Percentiles rank a stretch among this genome's conserved stretches.
These are phyloP conservation scores for Intubia oerlemansii DNA, from an alignment of 2,329 filamentous ascomycete genomes.

Conservation along the genomic window DNA sequence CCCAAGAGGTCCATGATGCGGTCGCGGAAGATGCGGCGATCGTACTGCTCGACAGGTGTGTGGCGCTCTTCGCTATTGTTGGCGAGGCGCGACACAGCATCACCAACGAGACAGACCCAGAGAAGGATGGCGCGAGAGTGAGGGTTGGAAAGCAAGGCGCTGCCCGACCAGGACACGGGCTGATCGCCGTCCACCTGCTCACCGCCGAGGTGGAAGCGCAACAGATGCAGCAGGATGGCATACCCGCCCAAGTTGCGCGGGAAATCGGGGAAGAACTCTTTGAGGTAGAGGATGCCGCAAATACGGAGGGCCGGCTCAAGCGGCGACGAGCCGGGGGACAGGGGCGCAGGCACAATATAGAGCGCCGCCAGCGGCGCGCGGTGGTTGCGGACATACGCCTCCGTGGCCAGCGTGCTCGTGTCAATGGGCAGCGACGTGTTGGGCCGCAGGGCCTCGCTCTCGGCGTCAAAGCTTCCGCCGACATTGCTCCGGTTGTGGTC, in stretches of 20 bases:
- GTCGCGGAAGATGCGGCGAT: slow-evolving; percentile 10
- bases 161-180: neutral
- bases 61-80: slow-evolving; percentile 10
- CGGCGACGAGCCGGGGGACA: slow-evolving; percentile 2
- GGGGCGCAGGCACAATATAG: slow-evolving; percentile 4
- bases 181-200: too few species aligned
- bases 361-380: slow-evolving; percentile 6
- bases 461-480: too few species aligned
- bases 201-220: slow-evolving; percentile 9
- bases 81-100: slow-evolving; percentile 10
- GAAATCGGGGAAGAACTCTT: slow-evolving; percentile 14
- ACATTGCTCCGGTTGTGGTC: too few species aligned
- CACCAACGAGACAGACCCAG: slow-evolving; percentile 12
- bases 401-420: slow-evolving; percentile 5
- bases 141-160: neutral
- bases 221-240: slow-evolving; percentile 11
- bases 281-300: slow-evolving; percentile 12
- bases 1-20: slow-evolving; percentile 8
- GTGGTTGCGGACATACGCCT: slow-evolving; percentile 10
- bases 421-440: slow-evolving; percentile 7
- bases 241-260: slow-evolving; percentile 14
- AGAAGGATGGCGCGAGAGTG: slow-evolving; percentile 9
- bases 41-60: slow-evolving; percentile 7
- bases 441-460: neutral
- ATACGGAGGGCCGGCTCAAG: slow-evolving; percentile 13